phyloP scores from a whole-genome alignment of 2,329 filamentous ascomycete genomes.

The Aspergillus thermomutatus region DNA sequence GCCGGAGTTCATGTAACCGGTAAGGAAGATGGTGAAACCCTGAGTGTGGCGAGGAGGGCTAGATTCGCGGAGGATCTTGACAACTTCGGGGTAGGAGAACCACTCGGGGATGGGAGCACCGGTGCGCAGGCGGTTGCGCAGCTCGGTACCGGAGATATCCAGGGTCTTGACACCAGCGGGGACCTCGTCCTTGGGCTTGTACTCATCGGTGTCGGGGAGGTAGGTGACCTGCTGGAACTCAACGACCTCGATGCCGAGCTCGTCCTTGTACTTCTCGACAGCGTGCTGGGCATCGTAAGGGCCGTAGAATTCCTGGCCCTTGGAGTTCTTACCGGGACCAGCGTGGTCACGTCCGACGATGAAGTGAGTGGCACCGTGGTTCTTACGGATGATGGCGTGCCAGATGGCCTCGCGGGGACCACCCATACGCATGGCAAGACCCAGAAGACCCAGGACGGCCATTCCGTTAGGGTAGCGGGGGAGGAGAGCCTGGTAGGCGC shows the following conservation, averaged over 20 bases:
- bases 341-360: conserved; percentile 98
- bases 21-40: conserved; percentile 98
- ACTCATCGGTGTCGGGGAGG: conserved; percentile 94
- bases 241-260: conserved; percentile 98
- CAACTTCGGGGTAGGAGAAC: conserved; percentile 99
- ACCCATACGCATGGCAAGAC: conserved; percentile 98
- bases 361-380: conserved; percentile 98
- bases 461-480: conserved; percentile 98
- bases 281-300: conserved; percentile 96
- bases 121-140: conserved; percentile 83
- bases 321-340: conserved; percentile 96
- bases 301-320: conserved; percentile 95
- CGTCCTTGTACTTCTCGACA: conserved; percentile 92
- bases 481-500: conserved; percentile 95
- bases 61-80: conserved; percentile 91
- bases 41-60: conserved; percentile 88
- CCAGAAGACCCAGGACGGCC: conserved; percentile 92
- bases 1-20: conserved; percentile 92
- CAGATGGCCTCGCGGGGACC: conserved; percentile 97
- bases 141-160: conserved; percentile 85
- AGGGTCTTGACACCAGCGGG: conserved; percentile 76
- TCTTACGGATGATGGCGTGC: conserved; percentile 99
- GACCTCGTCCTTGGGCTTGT: conserved; percentile 89
- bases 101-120: conserved; percentile 96
- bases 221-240: conserved; percentile 99